Evolutionary conservation across 257 asterid species (phyloP).

Genomic region (Ilex aquifolium): DNA sequence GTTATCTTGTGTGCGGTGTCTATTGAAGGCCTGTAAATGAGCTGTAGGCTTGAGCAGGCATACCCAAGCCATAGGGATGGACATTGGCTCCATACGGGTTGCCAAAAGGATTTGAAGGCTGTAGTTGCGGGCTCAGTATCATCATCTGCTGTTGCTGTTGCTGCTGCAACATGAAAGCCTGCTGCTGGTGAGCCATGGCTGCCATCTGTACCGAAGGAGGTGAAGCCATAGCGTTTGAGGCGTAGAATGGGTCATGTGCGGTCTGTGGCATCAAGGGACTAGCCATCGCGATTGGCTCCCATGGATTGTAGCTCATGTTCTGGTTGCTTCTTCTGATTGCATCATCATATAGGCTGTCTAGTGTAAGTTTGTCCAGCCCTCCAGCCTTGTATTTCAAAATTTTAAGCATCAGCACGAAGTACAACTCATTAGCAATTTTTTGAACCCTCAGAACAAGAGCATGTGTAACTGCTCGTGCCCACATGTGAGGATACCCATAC

Average conservation of each 20-base stretch:
- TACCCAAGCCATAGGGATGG: conserved; percentile 39
- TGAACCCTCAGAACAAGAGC: not conserved
- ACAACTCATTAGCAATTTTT: too few species aligned
- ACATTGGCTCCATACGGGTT: conserved; percentile 21
- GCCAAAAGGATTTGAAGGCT: conserved; percentile 37
- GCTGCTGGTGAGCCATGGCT: conserved; percentile 63
- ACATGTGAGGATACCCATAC: too few species aligned
- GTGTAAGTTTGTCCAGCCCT: conserved; percentile 80
- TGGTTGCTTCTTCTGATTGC: conserved; percentile 84
- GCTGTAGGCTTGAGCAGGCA: conserved; percentile 47
- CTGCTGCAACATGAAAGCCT: conserved; percentile 41
- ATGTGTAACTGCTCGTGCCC: not conserved
- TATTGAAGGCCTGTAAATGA: conserved; percentile 48
- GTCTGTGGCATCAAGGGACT: conserved; percentile 36
- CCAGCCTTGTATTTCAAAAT: conserved; percentile 35
- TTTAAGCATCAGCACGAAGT: too few species aligned
- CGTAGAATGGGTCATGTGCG: conserved; percentile 68
- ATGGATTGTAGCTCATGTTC: conserved; percentile 73
- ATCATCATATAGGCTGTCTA: conserved; percentile 90
- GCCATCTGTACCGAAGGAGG: conserved; percentile 74
- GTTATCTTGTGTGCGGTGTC: conserved; percentile 1
- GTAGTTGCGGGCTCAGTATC: conserved; percentile 32
- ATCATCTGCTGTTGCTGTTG: conserved; percentile 39
- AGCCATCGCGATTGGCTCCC: conserved; percentile 60
- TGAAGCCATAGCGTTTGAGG: conserved; percentile 52